Evolutionary conservation across 768 basidiomycete species (phyloP).

Genomic region (Ramaria rubella): DNA sequence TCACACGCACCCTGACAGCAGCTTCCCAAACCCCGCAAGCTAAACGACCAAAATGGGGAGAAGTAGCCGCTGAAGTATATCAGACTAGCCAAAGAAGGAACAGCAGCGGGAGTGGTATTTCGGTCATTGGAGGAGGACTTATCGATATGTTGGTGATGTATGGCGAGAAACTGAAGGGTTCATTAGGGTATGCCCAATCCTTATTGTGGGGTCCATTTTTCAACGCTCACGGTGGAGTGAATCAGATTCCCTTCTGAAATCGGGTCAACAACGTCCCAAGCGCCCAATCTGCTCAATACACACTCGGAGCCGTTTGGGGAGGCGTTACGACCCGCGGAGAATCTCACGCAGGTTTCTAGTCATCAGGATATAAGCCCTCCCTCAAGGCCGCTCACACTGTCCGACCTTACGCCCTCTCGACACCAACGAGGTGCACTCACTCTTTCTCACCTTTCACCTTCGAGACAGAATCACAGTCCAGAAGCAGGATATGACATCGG

Average conservation of each 20-base stretch:
- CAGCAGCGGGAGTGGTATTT: constrained; percentile 24
- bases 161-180: constrained; percentile 38
- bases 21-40: background rate
- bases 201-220: constrained; percentile 2
- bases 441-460: constrained; percentile 47
- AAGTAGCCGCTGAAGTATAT: constrained; percentile 22
- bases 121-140: constrained; percentile 16
- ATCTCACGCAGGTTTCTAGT: no score
- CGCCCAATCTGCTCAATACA: no score
- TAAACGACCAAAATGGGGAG: constrained; percentile 13
- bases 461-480: background rate
- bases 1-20: constrained; percentile 18
- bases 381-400: background rate
- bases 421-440: constrained; percentile 28
- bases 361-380: background rate
- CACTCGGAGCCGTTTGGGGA: background rate
- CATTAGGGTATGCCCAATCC: constrained; percentile 37
- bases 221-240: background rate
- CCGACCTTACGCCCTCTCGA: background rate
- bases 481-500: background rate
- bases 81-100: constrained; percentile 21
- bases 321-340: no score
- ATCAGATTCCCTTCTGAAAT: background rate
- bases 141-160: constrained; percentile 45
- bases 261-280: background rate